Evolutionary conservation across 306 rosid species (phyloP).

Genomic region (Parietaria judaica): DNA sequence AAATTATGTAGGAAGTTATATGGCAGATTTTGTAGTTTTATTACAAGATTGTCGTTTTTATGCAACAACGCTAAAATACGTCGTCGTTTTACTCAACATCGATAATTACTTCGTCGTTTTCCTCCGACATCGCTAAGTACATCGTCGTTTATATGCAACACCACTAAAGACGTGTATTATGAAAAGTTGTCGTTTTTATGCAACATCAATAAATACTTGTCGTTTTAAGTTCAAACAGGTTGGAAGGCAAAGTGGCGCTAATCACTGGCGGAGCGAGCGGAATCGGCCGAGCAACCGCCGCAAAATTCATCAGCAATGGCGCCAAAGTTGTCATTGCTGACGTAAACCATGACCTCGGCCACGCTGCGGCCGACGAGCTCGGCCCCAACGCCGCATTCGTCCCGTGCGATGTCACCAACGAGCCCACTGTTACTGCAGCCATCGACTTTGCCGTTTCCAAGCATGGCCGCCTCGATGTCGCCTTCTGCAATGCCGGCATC

Average conservation of each 20-base stretch:
- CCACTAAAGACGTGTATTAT: too few species aligned
- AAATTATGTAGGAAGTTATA: too few species aligned
- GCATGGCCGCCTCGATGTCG: constrained; percentile 62
- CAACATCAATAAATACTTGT: too few species aligned
- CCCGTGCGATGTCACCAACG: constrained; percentile 63
- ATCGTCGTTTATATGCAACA: not conserved
- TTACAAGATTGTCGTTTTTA: not conserved
- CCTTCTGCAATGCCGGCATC: constrained; percentile 79
- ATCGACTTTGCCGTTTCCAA: constrained; percentile 60
- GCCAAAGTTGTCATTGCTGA: constrained; percentile 86
- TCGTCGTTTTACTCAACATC: not conserved
- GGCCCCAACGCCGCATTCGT: constrained; percentile 65
- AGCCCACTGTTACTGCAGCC: constrained; percentile 59
- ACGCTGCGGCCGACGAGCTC: constrained; percentile 48
- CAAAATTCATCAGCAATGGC: constrained; percentile 66
- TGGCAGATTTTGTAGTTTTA: not conserved
- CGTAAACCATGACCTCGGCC: constrained; percentile 53
- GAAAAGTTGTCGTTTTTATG: not conserved
- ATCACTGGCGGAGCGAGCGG: constrained; percentile 96
- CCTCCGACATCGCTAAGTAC: too few species aligned
- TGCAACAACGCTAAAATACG: not conserved
- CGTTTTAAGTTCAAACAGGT: constrained; percentile 31
- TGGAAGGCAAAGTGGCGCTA: constrained; percentile 76
- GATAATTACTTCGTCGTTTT: too few species aligned
- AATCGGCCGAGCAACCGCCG: constrained; percentile 74